Base-by-base conservation (phyloP, 495 filamentous ascomycete genomes). In the Hypomontagnella monticulosa region DNA sequence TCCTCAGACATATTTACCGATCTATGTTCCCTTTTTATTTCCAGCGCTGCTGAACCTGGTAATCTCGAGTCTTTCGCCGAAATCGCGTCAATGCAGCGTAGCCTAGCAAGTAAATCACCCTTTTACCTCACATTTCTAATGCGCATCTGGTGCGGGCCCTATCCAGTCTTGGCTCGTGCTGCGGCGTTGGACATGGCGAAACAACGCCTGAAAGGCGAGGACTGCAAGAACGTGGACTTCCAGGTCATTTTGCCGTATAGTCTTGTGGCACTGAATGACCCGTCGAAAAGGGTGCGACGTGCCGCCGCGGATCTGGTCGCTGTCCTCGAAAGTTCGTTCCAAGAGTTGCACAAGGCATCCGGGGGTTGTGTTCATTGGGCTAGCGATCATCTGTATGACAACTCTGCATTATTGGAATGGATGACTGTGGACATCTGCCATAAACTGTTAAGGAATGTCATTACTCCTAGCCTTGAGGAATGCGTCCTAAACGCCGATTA, bases 191-290 rank as follows among this genome's bases (percentile, higher is more conserved):
- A 84, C 34, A 78, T 82, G 47, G 80, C 87, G 19, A 84, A 83
- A 15, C 72, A 76, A 4, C 75, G 82, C 16, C 66, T 96, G 16
- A 80, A 79, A 46, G 80, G 80, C 9, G 67, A 69, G 5, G 74
- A 82, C 23, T 81, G 75, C 34, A 63, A 75, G 19, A 75, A 75
- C n/a, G 58, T 88, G 46, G 93, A 96, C 71, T 80, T 88, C 37
- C 93, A 97, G 70, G 86, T 87, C 2, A 68, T 96, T 15, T 62
- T 97, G 23, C 93, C 93, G 11, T 96, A 96, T 73, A 73, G 87
- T 30, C 71, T 97, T 33, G 80, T 79, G 53, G 91, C 89, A 7
- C 83, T 99, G 14, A 78, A 86, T 20, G 95, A 99, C 73, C 75
- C 84, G 2, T 87, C 89, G 1, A 83, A 84, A 53, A 88, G 83